Evolutionary conservation across 108 stramenopile genomes (phyloP).

Genomic region (Skeletonema menzelii): DNA sequence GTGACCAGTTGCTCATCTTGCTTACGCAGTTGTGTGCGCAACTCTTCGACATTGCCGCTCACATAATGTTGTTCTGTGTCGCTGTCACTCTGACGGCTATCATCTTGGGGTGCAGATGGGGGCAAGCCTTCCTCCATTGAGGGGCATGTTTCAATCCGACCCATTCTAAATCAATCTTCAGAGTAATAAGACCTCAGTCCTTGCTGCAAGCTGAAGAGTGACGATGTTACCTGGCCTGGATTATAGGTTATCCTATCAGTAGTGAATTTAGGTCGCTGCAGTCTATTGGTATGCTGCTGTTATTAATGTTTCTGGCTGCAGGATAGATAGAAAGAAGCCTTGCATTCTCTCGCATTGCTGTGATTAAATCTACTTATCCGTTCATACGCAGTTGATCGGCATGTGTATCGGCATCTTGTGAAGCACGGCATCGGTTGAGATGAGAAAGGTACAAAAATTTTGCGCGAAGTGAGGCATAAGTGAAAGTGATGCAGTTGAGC

Average conservation of each 20-base stretch:
- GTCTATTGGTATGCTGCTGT: not conserved
- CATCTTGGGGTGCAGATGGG: not conserved
- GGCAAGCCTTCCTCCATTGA: not conserved
- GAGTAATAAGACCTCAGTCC: too few relatives aligned
- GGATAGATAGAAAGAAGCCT: too few relatives aligned
- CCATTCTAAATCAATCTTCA: too few relatives aligned
- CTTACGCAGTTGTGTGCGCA: conserved; percentile 40
- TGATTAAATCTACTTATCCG: too few relatives aligned
- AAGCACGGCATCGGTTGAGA: not conserved
- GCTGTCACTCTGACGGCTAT: conserved; percentile 6
- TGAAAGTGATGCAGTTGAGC: not conserved
- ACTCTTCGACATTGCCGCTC: conserved; percentile 32
- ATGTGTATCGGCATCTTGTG: not conserved
- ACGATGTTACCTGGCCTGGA: too few relatives aligned
- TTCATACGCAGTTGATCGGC: too few relatives aligned
- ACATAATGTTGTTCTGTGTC: conserved; percentile 18
- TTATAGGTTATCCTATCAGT: too few relatives aligned
- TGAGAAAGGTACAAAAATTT: not conserved
- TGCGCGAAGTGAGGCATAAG: not conserved
- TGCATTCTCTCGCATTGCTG: too few relatives aligned
- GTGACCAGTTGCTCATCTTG: conserved; percentile 56
- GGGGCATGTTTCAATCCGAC: not conserved
- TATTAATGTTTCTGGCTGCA: too few relatives aligned
- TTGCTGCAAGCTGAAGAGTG: too few relatives aligned
- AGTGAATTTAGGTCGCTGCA: too few relatives aligned